Evolutionary conservation across 805 yeast species (phyloP).

Genomic region (Candida andamanensis): DNA sequence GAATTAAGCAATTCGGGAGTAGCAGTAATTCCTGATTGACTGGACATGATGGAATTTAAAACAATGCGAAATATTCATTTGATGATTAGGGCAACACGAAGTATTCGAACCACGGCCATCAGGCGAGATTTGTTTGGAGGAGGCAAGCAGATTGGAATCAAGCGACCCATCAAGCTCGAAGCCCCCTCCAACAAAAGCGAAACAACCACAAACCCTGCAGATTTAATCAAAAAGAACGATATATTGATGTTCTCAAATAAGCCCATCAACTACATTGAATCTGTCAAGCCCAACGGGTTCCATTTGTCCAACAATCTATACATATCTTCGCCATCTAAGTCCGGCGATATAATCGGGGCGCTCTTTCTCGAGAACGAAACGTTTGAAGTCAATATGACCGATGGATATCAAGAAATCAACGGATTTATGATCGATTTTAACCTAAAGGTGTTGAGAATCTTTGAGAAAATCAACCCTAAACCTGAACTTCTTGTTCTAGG

Average conservation of each 20-base stretch:
- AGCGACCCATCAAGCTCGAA: too few relatives aligned
- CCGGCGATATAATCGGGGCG: constrained; percentile 40
- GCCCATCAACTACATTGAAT: constrained; percentile 40
- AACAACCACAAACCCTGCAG: constrained; percentile 38
- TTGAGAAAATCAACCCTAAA: constrained; percentile 60
- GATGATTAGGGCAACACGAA: not conserved
- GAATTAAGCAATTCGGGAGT: constrained; percentile 25
- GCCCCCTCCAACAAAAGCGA: constrained; percentile 37
- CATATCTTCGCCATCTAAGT: constrained; percentile 37
- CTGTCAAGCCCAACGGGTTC: constrained; percentile 50
- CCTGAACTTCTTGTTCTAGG: constrained; percentile 76
- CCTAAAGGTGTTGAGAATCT: constrained; percentile 40
- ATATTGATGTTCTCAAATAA: constrained; percentile 37
- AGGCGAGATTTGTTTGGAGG: constrained; percentile 24
- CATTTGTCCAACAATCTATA: constrained; percentile 51
- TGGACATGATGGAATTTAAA: too few relatives aligned
- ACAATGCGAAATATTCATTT: too few relatives aligned
- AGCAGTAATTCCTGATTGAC: constrained; percentile 40
- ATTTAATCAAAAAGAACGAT: constrained; percentile 39
- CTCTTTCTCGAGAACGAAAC: constrained; percentile 54
- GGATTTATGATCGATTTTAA: constrained; percentile 53
- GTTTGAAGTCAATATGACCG: constrained; percentile 50
- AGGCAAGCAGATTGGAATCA: constrained; percentile 15
- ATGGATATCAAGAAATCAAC: constrained; percentile 42
- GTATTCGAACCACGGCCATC: constrained; percentile 1